phyloP scores from a whole-genome alignment of 495 filamentous ascomycete genomes.

The Talaromyces thailandensis region DNA sequence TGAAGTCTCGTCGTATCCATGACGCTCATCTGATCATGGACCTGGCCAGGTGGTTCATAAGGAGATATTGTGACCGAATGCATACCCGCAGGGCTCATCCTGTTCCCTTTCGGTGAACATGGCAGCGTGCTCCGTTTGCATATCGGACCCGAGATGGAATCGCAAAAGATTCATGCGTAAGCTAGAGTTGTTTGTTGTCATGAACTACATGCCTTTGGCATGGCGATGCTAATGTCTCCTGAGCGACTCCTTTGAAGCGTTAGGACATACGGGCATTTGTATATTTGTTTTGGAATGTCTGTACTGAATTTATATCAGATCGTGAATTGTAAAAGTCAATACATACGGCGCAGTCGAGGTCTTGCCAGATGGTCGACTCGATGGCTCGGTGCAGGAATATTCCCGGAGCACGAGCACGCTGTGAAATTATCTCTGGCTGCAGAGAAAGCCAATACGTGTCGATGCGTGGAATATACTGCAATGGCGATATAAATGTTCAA shows the following conservation, averaged over 20 bases:
- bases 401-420: not conserved
- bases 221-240: constrained; percentile 1
- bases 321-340: not conserved
- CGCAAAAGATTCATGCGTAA: constrained; percentile 49
- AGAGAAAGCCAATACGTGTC: not conserved
- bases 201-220: constrained; percentile 9
- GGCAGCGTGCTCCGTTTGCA: not conserved
- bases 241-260: constrained; percentile 10
- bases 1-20: not conserved
- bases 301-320: not conserved
- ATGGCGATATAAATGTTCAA: not conserved
- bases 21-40: not conserved
- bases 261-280: constrained; percentile 8
- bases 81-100: not conserved
- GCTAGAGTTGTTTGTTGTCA: constrained; percentile 25
- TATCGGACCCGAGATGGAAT: not conserved
- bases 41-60: not conserved
- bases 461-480: not conserved
- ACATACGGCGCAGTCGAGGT: constrained; percentile 5
- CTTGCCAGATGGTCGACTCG: constrained; percentile 1
- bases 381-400: constrained; percentile 6
- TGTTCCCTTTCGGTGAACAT: constrained; percentile 5
- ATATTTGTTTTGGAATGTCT: constrained; percentile 11
- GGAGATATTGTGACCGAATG: not conserved
- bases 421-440: not conserved